These are phyloP conservation scores for Plasmodium adleri DNA, from an alignment of 169 alveolate genomes.

Conservation along the genomic window DNA sequence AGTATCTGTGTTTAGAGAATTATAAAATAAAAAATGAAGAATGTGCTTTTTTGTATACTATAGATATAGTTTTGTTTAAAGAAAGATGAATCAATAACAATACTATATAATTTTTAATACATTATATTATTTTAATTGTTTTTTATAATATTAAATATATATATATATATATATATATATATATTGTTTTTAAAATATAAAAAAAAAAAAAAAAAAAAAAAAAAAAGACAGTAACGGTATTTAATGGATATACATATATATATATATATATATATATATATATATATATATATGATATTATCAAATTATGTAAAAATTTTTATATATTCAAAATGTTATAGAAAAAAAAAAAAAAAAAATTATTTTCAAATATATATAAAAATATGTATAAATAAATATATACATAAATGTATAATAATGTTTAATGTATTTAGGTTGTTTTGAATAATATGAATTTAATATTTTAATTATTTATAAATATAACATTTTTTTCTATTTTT, in stretches of 20 bases:
- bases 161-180: background rate
- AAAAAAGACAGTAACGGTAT: background rate
- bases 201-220: no score
- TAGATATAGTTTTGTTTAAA: conserved; percentile 45
- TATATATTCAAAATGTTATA: conserved; percentile 60
- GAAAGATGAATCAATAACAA: background rate
- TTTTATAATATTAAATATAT: background rate
- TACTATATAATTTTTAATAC: conserved; percentile 14
- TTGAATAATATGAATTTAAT: conserved; percentile 20
- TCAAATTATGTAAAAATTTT: conserved; percentile 40
- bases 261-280: conserved; percentile 11
- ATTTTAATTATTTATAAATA: conserved; percentile 15
- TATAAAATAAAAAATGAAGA: conserved; percentile 61
- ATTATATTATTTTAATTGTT: conserved; percentile 53
- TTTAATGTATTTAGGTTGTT: conserved; percentile 25
- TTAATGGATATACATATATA: background rate
- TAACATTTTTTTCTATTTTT: conserved; percentile 29
- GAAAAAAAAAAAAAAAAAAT: conserved; percentile 9
- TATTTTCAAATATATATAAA: conserved; percentile 26
- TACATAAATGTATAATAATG: conserved; percentile 4
- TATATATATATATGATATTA: conserved; percentile 18
- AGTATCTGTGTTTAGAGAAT: conserved; percentile 28
- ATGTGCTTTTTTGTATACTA: conserved; percentile 59
- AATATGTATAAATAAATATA: conserved; percentile 20
- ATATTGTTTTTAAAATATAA: background rate